phyloP scores from a whole-genome alignment of 768 basidiomycete species.

The Psilocybe cyanescens region DNA sequence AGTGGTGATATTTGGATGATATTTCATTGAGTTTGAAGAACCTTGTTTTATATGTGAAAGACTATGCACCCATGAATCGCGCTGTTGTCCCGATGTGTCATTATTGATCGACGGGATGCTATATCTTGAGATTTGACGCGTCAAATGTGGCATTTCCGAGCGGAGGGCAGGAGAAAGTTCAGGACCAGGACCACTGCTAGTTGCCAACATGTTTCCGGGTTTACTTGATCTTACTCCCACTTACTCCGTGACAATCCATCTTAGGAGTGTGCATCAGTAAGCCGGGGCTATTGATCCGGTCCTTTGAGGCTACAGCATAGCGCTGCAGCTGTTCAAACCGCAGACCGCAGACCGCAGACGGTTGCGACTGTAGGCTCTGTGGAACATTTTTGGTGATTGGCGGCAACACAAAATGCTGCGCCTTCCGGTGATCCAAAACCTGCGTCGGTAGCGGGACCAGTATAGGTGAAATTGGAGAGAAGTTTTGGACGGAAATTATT shows the following conservation, averaged over 20 bases:
- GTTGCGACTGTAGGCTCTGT: not conserved
- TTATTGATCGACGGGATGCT: slow-evolving; percentile 2
- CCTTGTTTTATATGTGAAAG: not conserved
- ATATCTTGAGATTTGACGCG: not conserved
- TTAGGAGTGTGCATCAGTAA: slow-evolving; percentile 1
- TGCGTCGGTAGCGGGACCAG: slow-evolving; percentile 6
- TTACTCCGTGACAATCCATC: not conserved
- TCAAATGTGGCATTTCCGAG: not conserved
- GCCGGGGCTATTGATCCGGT: not conserved
- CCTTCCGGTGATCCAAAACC: slow-evolving; percentile 3
- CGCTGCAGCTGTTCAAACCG: not conserved
- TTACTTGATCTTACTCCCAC: not conserved
- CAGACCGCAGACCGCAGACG: not conserved
- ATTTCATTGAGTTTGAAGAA: no score
- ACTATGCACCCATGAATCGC: not conserved
- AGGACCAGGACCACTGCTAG: not conserved
- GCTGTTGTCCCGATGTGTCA: slow-evolving; percentile 2
- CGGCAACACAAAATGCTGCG: not conserved
- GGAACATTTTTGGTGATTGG: not conserved
- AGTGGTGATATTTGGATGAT: not conserved
- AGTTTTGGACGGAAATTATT: no score
- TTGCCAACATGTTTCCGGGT: not conserved
- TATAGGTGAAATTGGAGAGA: not conserved
- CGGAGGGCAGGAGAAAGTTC: not conserved
- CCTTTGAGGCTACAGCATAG: not conserved